Base-by-base conservation (phyloP, 73 alveolate species). In the Tetrahymena borealis region DNA sequence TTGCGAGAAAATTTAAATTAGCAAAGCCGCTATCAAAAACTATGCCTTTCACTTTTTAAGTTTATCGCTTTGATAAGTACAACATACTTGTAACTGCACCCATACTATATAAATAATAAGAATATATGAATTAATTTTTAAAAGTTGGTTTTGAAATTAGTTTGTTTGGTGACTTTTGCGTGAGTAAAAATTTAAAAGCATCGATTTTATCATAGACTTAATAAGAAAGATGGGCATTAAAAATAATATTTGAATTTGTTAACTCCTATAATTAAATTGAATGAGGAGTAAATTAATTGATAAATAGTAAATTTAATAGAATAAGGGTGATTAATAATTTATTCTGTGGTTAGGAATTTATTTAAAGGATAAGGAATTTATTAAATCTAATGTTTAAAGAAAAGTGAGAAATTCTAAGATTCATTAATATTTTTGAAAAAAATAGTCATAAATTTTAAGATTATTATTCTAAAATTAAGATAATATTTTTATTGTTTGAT, bases 21-120 rank as follows among this genome's bases (percentile, higher is more conserved):
- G 97, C 96, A 91, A 97, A 97, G 92, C 99, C 98, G 11, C 98
- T 94, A 94, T 97, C 99, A 32, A 97, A 97, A 78, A 97, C 98
- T 91, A 97, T 97, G 24, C 98, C 98, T 77, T 95, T 93, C 0
- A 97, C 94, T n/a, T 35, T 60, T 11, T 94, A 93, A 95, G 97
- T 98, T 90, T 93, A 93, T 90, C 96, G 2, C 85, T 60, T 60
- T 2, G 85, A 91, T 20, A 98, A 96, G 94, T 96, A 96, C 92
- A 97, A 78, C 92, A 97, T 91, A 15, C 99, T 97, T n/a, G 99
- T 97, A 13, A 97, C 99, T 11, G 99, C 99, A 8, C 99, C 99
- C 99, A 97, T 97, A 77, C 99, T 60, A 18, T 60, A 15, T 18
- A 24, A 24, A 7, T 60, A 60, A 20, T 4, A 18, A n/a, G 0